Percentiles rank a stretch among this genome's conserved stretches.
phyloP scores from a whole-genome alignment of 129 eudicot genomes.

The Lactuca sativa region DNA sequence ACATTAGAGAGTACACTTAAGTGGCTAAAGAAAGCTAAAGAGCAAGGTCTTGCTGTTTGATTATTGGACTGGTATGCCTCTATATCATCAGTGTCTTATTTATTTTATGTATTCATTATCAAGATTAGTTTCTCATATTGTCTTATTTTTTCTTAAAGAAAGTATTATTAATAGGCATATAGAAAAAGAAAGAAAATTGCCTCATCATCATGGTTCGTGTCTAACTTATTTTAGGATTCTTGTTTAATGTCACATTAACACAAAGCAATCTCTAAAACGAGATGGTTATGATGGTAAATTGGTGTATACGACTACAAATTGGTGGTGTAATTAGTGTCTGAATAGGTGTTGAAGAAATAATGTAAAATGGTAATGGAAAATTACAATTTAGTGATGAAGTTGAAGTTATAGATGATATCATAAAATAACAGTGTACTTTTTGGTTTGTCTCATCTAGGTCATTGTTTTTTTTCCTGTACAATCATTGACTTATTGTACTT shows the following conservation, averaged over 20 bases:
- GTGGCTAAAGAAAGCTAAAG: slow-evolving; percentile 91
- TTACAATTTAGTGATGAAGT: no score
- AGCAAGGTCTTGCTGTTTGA: slow-evolving; percentile 76
- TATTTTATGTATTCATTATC: slow-evolving; percentile 15
- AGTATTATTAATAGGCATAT: slow-evolving; percentile 4
- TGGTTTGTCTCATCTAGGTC: no score
- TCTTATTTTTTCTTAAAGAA: background rate
- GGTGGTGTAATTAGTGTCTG: no score
- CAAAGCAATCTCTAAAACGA: no score
- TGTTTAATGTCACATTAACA: background rate
- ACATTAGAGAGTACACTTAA: slow-evolving; percentile 81
- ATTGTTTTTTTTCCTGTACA: no score
- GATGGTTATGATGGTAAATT: no score
- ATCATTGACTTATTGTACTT: no score
- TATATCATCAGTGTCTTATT: slow-evolving; percentile 13
- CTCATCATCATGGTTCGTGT: background rate
- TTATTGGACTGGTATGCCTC: slow-evolving; percentile 22
- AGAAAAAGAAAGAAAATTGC: slow-evolving; percentile 12
- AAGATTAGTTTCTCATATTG: slow-evolving; percentile 4
- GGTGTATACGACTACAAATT: no score
- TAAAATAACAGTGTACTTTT: no score
- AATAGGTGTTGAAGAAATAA: no score
- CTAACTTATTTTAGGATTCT: slow-evolving; percentile 1
- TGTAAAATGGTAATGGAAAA: no score
- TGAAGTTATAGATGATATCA: no score